Evolutionary conservation across 2,329 filamentous ascomycete species (phyloP).

Genomic region (Fonsecaea pugnacius): DNA sequence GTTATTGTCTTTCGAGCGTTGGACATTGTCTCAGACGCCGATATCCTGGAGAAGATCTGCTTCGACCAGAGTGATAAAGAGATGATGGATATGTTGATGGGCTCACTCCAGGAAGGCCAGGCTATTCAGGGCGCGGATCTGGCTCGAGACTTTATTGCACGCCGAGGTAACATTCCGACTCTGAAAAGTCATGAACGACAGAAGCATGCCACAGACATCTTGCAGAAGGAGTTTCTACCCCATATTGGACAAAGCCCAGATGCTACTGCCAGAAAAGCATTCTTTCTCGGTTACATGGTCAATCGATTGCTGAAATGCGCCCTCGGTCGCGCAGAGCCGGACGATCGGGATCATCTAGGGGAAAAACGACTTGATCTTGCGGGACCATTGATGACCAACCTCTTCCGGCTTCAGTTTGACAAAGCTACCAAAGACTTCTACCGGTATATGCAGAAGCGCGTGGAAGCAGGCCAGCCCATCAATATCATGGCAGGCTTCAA

Average conservation of each 20-base stretch:
- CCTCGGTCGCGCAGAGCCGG: conserved; percentile 87
- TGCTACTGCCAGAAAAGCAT: conserved; percentile 93
- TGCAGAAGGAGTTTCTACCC: conserved; percentile 95
- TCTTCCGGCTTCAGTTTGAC: conserved; percentile 90
- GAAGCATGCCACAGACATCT: conserved; percentile 88
- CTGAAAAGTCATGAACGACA: conserved; percentile 82
- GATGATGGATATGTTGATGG: conserved; percentile 96
- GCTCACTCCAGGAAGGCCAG: conserved; percentile 95
- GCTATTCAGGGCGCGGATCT: conserved; percentile 94
- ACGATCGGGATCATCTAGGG: conserved; percentile 98
- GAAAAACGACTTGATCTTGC: conserved; percentile 98
- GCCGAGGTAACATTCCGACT: conserved; percentile 74
- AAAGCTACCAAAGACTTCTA: conserved; percentile 90
- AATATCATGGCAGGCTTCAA: conserved; percentile 90
- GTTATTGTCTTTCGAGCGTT: conserved; percentile 94
- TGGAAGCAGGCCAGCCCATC: conserved; percentile 87
- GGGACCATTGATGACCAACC: conserved; percentile 89
- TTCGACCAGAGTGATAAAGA: conserved; percentile 93
- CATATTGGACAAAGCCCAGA: conserved; percentile 96
- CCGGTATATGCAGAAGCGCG: conserved; percentile 87
- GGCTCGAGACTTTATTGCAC: conserved; percentile 92
- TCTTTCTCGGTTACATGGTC: conserved; percentile 99
- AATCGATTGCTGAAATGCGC: conserved; percentile 93
- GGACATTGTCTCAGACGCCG: conserved; percentile 94
- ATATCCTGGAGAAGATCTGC: conserved; percentile 97